A percentile compares a stretch with the other conserved stretches of the same genome.
phyloP scores from a whole-genome alignment of 352 stramenopile species.

The Phytophthora idaei region DNA sequence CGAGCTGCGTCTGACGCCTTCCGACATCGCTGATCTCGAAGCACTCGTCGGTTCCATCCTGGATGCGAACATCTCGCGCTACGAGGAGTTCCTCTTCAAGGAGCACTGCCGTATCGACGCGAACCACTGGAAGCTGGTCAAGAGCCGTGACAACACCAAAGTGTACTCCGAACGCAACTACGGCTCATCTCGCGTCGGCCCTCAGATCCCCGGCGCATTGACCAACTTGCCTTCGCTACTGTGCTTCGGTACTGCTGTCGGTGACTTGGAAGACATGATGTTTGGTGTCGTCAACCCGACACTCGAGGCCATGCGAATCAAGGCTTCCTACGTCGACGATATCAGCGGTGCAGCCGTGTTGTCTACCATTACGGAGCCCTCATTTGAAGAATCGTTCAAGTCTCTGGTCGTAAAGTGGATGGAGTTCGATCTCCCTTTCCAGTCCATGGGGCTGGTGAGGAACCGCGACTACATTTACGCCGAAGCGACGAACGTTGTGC shows the following conservation, averaged over 20 bases:
- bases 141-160: conserved; percentile 34
- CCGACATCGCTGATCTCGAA: conserved; percentile 33
- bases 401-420: conserved; percentile 66
- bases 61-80: conserved; percentile 34
- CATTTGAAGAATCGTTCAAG: conserved; percentile 53
- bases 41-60: conserved; percentile 36
- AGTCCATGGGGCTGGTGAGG: conserved; percentile 35
- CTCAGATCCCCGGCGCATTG: conserved; percentile 21
- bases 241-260: conserved; percentile 41
- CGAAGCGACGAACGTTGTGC: conserved; percentile 46
- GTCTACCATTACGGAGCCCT: conserved; percentile 39
- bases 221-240: conserved; percentile 34
- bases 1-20: conserved; percentile 31
- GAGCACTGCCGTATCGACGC: conserved; percentile 33
- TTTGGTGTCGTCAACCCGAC: conserved; percentile 61
- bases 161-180: conserved; percentile 35
- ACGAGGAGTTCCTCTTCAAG: conserved; percentile 41
- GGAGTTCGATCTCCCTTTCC: conserved; percentile 36
- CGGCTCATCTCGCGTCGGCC: conserved; percentile 23
- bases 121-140: conserved; percentile 42
- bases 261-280: conserved; percentile 56
- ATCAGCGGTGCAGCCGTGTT: conserved; percentile 57
- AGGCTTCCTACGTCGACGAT: conserved; percentile 51
- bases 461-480: conserved; percentile 61
- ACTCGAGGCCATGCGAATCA: conserved; percentile 52